Evolutionary conservation across 768 basidiomycete species (phyloP), one percentile per base, ranked within the genome.

Genomic region (Boletus barrowsii): DNA sequence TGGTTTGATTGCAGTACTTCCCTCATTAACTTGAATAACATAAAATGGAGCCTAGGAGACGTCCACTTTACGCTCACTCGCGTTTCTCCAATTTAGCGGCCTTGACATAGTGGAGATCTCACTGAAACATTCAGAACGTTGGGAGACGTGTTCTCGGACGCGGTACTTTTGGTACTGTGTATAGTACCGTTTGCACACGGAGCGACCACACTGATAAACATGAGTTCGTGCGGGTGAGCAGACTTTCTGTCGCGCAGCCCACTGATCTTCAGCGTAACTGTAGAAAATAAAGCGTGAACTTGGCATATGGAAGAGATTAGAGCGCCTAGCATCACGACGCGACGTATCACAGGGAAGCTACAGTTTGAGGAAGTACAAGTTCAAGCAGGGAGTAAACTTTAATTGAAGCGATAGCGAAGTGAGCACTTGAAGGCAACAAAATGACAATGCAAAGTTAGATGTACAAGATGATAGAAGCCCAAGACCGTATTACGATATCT

Each of bases 261-360:
- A 18, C 33, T 49, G 35, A 54, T n/a, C 10, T 35, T 24, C 10
- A 1, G 5, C 10, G 5, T 20, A 3, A n/a, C 26, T n/a, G 15
- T 18, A 58, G 57, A 51, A 51, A 47, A 17, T 35, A 11, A 51
- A 3, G n/a, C 57, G 57, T 2, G 57, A 58, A 13, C 35, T 36
- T 14, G 49, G 35, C 37, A 10, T 58, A 37, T 58, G 57, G 57
- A 57, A 15, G 30, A 44, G 41, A 42, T 8, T 58, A 4, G n/a
- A 49, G 4, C 22, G 22, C 22, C 22, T 2, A 22, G 22, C 22
- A 22, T 22, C 22, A 22, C 22, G 22, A 22, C 22, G 2, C 22
- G 22, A 22, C 22, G 3, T 22, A 22, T 22, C 22, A 22, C 3
- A 22, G 22, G 22, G 22, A 22, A 22, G 22, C 22, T 22, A 22